These are phyloP conservation scores for Saksenaea oblongispora DNA, from an alignment of 371 early-diverging fungal genomes.

Conservation along the genomic window DNA sequence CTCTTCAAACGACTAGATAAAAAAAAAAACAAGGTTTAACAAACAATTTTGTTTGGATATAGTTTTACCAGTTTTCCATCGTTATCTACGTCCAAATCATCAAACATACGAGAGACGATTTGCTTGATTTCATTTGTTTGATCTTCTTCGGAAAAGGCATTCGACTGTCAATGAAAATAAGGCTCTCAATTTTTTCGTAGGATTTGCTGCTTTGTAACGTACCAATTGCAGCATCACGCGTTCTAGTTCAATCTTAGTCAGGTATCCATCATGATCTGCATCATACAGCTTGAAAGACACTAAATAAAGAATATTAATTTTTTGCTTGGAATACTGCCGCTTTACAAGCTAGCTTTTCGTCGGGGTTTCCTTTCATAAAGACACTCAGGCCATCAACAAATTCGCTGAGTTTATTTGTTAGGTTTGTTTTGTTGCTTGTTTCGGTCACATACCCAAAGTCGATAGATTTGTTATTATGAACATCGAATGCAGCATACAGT, in stretches of 20 bases:
- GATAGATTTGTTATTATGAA: constrained; percentile 66
- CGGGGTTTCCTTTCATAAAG: constrained; percentile 80
- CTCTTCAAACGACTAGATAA: constrained; percentile 68
- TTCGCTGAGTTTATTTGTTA: constrained; percentile 41
- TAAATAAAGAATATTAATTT: constrained; percentile 20
- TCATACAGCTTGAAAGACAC: constrained; percentile 86
- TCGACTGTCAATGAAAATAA: constrained; percentile 32
- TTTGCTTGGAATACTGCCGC: not conserved
- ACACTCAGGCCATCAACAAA: constrained; percentile 78
- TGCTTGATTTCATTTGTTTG: constrained; percentile 66
- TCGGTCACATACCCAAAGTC: constrained; percentile 55
- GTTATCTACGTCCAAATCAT: constrained; percentile 83
- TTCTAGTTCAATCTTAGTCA: constrained; percentile 75
- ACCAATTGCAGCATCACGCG: constrained; percentile 78
- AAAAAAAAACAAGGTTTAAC: not conserved
- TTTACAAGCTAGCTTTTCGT: constrained; percentile 80
- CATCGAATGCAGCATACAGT: constrained; percentile 81
- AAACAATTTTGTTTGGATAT: not conserved
- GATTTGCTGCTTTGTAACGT: constrained; percentile 11
- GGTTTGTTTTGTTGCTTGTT: not conserved
- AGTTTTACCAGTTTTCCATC: constrained; percentile 72
- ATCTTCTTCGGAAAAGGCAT: constrained; percentile 73
- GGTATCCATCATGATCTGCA: constrained; percentile 76
- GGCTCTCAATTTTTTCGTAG: not conserved
- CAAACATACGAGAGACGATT: constrained; percentile 71